These are phyloP conservation scores for Crithidia fasciculata DNA, from an alignment of 208 protist species.

Conservation along the genomic window DNA sequence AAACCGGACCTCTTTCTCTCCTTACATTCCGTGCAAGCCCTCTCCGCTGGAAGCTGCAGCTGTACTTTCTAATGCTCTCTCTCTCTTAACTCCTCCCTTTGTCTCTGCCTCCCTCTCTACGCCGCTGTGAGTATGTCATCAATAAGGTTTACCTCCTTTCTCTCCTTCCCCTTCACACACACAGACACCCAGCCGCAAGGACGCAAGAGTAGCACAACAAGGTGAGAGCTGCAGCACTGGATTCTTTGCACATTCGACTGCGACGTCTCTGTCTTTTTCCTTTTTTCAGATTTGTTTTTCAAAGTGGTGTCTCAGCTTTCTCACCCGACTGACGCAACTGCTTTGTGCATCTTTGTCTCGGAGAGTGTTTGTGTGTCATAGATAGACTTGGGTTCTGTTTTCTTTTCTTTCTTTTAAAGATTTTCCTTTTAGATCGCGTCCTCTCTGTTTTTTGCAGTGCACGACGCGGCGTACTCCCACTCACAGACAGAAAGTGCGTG, in stretches of 20 bases:
- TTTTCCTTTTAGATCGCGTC: neutral
- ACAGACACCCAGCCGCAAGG: neutral
- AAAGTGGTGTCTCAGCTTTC: too few species aligned
- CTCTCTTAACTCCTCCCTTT: neutral
- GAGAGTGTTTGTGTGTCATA: too few species aligned
- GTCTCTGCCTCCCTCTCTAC: too few species aligned
- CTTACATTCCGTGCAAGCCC: too few species aligned
- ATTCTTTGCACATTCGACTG: neutral
- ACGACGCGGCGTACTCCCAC: neutral
- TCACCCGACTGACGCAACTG: too few species aligned
- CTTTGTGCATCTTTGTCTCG: too few species aligned
- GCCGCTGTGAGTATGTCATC: too few species aligned
- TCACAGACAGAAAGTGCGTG: neutral
- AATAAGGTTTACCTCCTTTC: neutral
- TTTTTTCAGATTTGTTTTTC: conserved; percentile 6
- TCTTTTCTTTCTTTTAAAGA: neutral
- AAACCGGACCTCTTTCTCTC: too few species aligned
- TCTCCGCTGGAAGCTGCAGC: too few species aligned
- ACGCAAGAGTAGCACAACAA: too few species aligned
- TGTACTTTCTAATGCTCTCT: neutral
- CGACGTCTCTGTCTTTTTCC: conserved; percentile 11
- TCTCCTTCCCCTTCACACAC: neutral
- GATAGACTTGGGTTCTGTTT: neutral
- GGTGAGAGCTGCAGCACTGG: too few species aligned
- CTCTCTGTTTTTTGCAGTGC: too few species aligned